phyloP scores from a whole-genome alignment of 768 basidiomycete genomes.

The Amanita rimosa region DNA sequence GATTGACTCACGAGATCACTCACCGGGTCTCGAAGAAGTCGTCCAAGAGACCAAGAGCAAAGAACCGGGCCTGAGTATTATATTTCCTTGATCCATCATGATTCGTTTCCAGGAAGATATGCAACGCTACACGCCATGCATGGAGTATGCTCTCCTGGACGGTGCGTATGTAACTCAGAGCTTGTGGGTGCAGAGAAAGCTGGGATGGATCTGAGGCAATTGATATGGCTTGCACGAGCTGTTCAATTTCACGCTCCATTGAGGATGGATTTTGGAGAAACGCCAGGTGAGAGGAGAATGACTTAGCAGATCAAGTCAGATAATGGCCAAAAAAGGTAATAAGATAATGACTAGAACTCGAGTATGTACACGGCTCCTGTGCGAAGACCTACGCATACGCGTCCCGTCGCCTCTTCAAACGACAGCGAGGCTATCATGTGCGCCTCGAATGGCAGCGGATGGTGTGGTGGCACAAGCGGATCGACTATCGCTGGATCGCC shows the following conservation, averaged over 20 bases:
- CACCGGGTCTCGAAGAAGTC: slow-evolving; percentile 78
- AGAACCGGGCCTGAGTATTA: slow-evolving; percentile 65
- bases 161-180: slow-evolving; percentile 69
- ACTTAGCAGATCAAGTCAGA: slow-evolving; percentile 3
- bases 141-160: slow-evolving; percentile 67
- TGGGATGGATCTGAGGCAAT: slow-evolving; percentile 79
- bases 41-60: slow-evolving; percentile 68
- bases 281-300: background rate
- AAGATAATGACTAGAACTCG: slow-evolving; percentile 17
- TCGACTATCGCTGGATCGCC: slow-evolving; percentile 17
- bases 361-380: slow-evolving; percentile 44
- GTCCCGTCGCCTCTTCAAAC: slow-evolving; percentile 47
- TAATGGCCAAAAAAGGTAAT: slow-evolving; percentile 4
- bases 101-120: slow-evolving; percentile 55
- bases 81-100: slow-evolving; percentile 57
- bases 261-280: slow-evolving; percentile 3
- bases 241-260: slow-evolving; percentile 72
- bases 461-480: slow-evolving; percentile 31
- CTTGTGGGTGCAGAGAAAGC: slow-evolving; percentile 68
- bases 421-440: slow-evolving; percentile 32
- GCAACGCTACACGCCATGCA: slow-evolving; percentile 74
- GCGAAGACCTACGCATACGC: slow-evolving; percentile 36
- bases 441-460: slow-evolving; percentile 41
- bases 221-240: slow-evolving; percentile 73
- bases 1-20: slow-evolving; percentile 20